Conservation (phyloP, 805 yeast genomes). For the Starmera dryadoides region DNA sequence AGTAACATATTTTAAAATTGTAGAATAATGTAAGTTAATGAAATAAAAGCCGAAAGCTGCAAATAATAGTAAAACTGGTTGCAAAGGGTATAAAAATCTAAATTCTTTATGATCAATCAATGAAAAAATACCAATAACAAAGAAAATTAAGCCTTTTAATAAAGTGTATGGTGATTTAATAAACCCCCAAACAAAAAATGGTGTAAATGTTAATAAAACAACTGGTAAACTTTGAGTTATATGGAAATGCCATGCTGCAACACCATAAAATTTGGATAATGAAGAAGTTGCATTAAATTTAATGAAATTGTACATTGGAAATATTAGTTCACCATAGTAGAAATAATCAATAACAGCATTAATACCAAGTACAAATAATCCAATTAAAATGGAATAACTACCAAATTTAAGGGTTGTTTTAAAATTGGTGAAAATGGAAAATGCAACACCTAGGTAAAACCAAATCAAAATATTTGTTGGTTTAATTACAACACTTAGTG, state of each 20-base stretch:
- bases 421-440: constrained; percentile 5
- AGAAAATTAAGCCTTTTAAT: constrained; percentile 25
- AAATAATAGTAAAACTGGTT: constrained; percentile 60
- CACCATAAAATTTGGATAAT: constrained; percentile 78
- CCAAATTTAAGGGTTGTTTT: constrained; percentile 8
- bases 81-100: constrained; percentile 78
- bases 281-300: constrained; percentile 73
- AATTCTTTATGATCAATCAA: constrained; percentile 80
- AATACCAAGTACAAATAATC: constrained; percentile 23
- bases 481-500: constrained; percentile 60
- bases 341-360: constrained; percentile 45
- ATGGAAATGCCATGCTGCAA: constrained; percentile 80
- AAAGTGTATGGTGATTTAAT: constrained; percentile 14
- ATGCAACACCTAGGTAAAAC: constrained; percentile 47
- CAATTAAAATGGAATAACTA: constrained; percentile 15
- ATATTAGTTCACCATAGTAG: constrained; percentile 48
- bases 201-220: constrained; percentile 57
- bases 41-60: constrained; percentile 31
- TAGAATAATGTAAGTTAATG: constrained; percentile 12
- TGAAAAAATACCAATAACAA: constrained; percentile 54
- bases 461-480: constrained; percentile 84
- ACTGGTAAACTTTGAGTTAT: constrained; percentile 78
- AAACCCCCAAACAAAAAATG: constrained; percentile 46
- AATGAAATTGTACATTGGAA: constrained; percentile 65
- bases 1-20: constrained; percentile 9